Base-by-base conservation (phyloP, 139 green algal species). In the Spirogloea muscicola region DNA sequence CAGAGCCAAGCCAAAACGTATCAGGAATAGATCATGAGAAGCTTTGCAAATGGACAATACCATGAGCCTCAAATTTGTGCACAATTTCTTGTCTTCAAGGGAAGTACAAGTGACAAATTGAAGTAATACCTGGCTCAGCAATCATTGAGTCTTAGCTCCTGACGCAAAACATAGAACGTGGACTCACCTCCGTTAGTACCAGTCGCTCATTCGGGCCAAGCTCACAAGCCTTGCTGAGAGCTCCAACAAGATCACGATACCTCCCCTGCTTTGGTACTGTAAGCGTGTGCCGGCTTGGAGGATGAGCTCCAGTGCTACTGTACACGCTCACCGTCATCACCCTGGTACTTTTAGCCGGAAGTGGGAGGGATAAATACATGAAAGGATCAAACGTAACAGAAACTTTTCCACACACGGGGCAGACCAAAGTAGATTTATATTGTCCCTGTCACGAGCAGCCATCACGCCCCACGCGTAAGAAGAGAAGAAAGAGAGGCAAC, bases 351-450 rank as follows among this genome's bases (percentile, higher is more conserved):
- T 81, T 64, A 38, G 58, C 43, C 10, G 93, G 93, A 70, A 98
- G 84, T 1, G 90, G 92, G 74, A 98, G 87, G 0, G 91, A 92
- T 25, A 98, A 81, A 80, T 96, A 97, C 90, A 96, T 96, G 85
- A 96, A 94, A 1, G 93, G 91, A 82, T 98, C 93, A 70, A 97
- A 97, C 72, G 94, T 97, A 49, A 91, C 78, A 6, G 76, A 89
- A 38, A 71, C 77, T 73, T 88, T 83, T 57, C 63, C 34, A 83
- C 93, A 98, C 1, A 85, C 7, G 2, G 93, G 93, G 74, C 93
- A 97, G 46, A 89, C 86, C 25, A 97, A 82, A 0, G 84, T 91
- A 34, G 87, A 94, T 80, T 94, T 95, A 84, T 91, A 93, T 79
- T 95, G 84, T 13, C 91, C 90, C 85, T 92, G 86, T 33, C 63